Evolutionary conservation across 2,329 filamentous ascomycete species (phyloP), one percentile per base, ranked within the genome.

Genomic region (Fusarium ramigenum): DNA sequence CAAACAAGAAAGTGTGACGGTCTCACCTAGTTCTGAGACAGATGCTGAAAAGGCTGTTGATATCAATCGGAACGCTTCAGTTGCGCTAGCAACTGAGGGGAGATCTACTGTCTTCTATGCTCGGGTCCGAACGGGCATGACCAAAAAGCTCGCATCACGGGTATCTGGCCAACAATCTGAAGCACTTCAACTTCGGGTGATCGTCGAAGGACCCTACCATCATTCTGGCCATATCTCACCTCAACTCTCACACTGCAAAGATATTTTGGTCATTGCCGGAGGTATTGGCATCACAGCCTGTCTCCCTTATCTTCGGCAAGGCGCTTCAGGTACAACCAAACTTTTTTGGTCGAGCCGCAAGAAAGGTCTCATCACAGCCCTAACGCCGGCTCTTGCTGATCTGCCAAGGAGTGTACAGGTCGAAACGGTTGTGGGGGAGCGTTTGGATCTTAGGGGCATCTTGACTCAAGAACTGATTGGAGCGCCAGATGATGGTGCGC

Each of bases 211-310:
- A 4, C 63, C 40, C 0, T 74, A 81, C n/a, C 74, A 80, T 71
- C 68, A 78, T 40, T 69, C 75, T 42, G 73, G 70, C n/a, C 30
- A 66, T n/a, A 19, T 58, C 15, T 34, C 74, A 49, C 7, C 46
- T 61, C 11, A 78, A 23, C 66, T 81, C 10, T 59, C 69, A 4
- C 69, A 75, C 14, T 81, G 78, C 67, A 72, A 69, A 1, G 74
- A 67, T 5, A 42, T 80, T 4, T n/a, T 82, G 1, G 78, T 75
- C 46, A 76, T 82, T 15, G 79, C 79, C 2, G 80, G 81, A 18
- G 81, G 80, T 9, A 79, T 82, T 1, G 80, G 79, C 23, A 75
- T 82, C 16, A 80, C 78, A 6, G 78, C 78, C 11, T 69, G 80
- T 19, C 64, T 82, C 19, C 78, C 81, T 4, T 63, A 77, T 21